Base-by-base conservation (phyloP, 176 grass and related monocot genomes). In the Hyparrhenia diplandra region DNA sequence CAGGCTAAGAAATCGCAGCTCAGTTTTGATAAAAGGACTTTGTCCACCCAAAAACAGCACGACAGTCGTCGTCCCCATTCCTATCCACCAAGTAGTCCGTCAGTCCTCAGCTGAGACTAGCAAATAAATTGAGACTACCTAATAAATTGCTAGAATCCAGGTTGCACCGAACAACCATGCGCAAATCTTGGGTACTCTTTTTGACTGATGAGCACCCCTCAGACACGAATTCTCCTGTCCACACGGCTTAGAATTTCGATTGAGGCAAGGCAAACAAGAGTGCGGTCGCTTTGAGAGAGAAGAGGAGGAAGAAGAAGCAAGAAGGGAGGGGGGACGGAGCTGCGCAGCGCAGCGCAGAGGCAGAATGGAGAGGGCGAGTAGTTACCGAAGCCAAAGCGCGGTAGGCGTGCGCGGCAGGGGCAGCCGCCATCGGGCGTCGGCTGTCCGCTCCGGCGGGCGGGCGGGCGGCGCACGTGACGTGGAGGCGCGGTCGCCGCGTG, bases 331-430 rank as follows among this genome's bases (percentile, higher is more conserved):
- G 6, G 10, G 1, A 62, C 12, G 45, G 34, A 71, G 21, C 7
- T 30, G 25, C n/a, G 21, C 42, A 13, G 12, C 37, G 37, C 41
- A 43, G 42, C 47, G 75, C 4, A 49, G 68, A 0, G 73, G 27
- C 21, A 7, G 70, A 43, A 49, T 10, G 34, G 58, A 40, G 51
- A 12, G 64, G 1, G 36, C 11, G 45, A 52, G 17, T 37, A 32
- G 14, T 87, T 88, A 97, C 94, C 10, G 82, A 80, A 46, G 77
- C 83, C 37, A 83, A 88, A 65, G 81, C 74, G 47, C 83, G 74
- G 47, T 32, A 80, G 37, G 89, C 52, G 47, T 71, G 81, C 52
- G 73, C 39, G 70, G 79, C 46, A 10, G 52, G 64, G 14, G 73
- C 79, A 28, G 69, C 73, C 64, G 83, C 79, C 82, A 94, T 92